Conservation (phyloP, 2,329 filamentous ascomycete genomes). For the Magnaporthiopsis rhizophila region DNA sequence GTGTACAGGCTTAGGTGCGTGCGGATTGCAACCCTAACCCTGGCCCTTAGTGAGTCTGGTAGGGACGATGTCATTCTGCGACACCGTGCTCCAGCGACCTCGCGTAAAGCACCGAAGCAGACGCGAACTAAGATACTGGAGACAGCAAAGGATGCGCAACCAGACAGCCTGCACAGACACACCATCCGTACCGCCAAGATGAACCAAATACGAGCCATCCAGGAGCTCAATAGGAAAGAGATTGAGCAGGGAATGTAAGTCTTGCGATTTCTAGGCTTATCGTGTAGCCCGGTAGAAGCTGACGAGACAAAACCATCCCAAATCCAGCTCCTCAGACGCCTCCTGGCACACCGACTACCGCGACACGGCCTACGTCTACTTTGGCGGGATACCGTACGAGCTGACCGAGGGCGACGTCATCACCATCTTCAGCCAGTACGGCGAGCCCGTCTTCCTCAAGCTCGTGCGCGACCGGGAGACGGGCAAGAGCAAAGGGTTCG, state of each 20-base stretch:
- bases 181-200: constrained; percentile 40
- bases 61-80: not conserved
- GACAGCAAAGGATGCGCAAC: not conserved
- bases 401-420: constrained; percentile 93
- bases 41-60: not conserved
- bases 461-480: constrained; percentile 92
- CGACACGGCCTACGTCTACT: constrained; percentile 90
- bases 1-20: too few relatives aligned
- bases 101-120: not conserved
- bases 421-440: constrained; percentile 94
- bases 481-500: constrained; percentile 89
- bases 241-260: constrained; percentile 78
- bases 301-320: not conserved
- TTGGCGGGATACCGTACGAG: constrained; percentile 87
- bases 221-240: constrained; percentile 88
- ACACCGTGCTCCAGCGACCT: not conserved
- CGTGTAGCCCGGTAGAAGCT: not conserved
- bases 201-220: constrained; percentile 91
- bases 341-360: constrained; percentile 98
- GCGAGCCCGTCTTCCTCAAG: constrained; percentile 89
- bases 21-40: not conserved
- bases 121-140: not conserved
- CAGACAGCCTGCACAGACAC: not conserved
- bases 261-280: not conserved
- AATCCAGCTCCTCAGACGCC: constrained; percentile 63